Evolutionary conservation across 768 basidiomycete species (phyloP).

Genomic region (Phylloporus sp.): DNA sequence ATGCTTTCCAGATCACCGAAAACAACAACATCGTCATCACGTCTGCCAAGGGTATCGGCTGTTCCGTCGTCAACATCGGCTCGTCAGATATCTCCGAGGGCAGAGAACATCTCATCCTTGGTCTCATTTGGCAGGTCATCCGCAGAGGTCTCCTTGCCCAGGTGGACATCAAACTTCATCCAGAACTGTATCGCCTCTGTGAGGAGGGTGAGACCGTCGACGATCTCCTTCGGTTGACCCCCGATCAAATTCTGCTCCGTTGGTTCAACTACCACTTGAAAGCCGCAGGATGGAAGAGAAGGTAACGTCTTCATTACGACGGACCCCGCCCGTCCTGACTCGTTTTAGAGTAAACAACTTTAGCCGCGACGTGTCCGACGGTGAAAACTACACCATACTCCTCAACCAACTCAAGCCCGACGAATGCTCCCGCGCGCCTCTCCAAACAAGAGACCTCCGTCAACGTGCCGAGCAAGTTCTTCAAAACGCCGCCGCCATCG

Average conservation of each 20-base stretch:
- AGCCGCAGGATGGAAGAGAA: constrained; percentile 85
- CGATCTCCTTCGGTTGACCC: constrained; percentile 87
- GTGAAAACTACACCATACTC: constrained; percentile 95
- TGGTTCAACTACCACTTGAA: constrained; percentile 99
- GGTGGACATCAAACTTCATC: constrained; percentile 97
- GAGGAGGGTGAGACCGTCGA: constrained; percentile 98
- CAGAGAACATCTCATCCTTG: constrained; percentile 92
- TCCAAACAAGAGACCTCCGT: constrained; percentile 79
- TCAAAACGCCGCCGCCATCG: constrained; percentile 89
- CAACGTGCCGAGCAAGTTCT: constrained; percentile 90
- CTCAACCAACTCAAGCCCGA: constrained; percentile 95
- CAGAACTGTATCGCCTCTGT: constrained; percentile 91
- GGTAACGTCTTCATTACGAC: constrained; percentile 38
- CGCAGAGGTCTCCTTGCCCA: constrained; percentile 87
- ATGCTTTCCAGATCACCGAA: constrained; percentile 98
- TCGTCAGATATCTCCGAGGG: constrained; percentile 90
- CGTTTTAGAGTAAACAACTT: constrained; percentile 88
- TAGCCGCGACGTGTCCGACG: constrained; percentile 93
- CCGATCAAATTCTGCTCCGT: constrained; percentile 93
- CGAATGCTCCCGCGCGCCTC: constrained; percentile 83
- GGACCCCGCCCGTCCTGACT: neutral
- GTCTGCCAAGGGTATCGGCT: constrained; percentile 96
- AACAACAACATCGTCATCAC: constrained; percentile 99
- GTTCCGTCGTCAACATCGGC: constrained; percentile 98
- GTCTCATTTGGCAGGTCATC: constrained; percentile 98